Conservation (phyloP, 1,139 yeast genomes). For the Scheffersomyces titani region DNA sequence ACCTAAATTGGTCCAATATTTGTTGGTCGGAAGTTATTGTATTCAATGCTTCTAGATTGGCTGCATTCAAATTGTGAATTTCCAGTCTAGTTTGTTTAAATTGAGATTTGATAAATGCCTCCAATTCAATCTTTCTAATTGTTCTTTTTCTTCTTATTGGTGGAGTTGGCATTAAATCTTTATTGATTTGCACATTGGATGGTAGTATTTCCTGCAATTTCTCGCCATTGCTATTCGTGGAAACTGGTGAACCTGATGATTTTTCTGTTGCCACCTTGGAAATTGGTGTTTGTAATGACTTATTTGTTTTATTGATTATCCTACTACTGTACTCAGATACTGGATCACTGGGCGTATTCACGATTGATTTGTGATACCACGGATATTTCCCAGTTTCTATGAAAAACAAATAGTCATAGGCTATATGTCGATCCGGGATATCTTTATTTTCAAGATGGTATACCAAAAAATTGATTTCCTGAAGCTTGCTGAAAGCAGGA, state of each 20-base stretch:
- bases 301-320: neutral
- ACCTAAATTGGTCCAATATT: neutral
- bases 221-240: neutral
- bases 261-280: neutral
- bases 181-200: neutral
- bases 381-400: conserved; percentile 13
- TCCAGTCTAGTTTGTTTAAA: conserved; percentile 3
- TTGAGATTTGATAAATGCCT: conserved; percentile 6
- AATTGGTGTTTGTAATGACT: neutral
- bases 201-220: neutral
- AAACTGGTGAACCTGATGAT: neutral
- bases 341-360: neutral
- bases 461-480: conserved; percentile 18
- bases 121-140: conserved; percentile 3
- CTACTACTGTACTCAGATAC: neutral
- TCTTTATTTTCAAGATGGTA: conserved; percentile 15
- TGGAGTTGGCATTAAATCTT: neutral
- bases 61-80: neutral
- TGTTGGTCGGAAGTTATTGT: neutral
- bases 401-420: conserved; percentile 15
- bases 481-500: conserved; percentile 18
- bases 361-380: neutral
- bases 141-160: conserved; percentile 1
- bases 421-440: conserved; percentile 17
- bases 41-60: neutral